phyloP scores from a whole-genome alignment of 2,329 filamentous ascomycete species.

The Calonectria leucothoes region DNA sequence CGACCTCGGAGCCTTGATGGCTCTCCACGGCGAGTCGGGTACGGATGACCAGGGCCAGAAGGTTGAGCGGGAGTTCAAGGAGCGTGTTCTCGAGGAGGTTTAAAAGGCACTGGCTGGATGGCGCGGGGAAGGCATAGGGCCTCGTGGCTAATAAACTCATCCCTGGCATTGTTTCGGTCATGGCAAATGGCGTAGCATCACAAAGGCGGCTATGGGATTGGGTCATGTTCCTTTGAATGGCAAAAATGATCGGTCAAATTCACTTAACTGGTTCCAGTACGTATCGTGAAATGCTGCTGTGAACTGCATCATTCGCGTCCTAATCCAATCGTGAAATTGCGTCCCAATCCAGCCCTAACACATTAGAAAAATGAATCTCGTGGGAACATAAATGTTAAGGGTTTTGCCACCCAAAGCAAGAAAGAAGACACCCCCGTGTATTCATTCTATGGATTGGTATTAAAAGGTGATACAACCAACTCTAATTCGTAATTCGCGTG shows the following conservation, averaged over 20 bases:
- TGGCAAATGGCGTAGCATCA: conserved; percentile 58
- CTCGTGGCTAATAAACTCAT: conserved; percentile 48
- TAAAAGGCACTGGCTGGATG: conserved; percentile 66
- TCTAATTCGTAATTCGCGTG: not conserved
- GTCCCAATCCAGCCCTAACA: not conserved
- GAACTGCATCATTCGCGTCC: not conserved
- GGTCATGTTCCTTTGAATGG: conserved; percentile 54
- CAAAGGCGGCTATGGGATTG: conserved; percentile 54
- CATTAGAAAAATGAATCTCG: not conserved
- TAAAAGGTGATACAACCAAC: not conserved
- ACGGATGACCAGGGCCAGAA: conserved; percentile 98
- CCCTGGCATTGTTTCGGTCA: conserved; percentile 56
- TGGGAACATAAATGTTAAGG: not conserved
- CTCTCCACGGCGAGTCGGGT: conserved; percentile 96
- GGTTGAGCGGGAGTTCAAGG: conserved; percentile 99
- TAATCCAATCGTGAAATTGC: not conserved
- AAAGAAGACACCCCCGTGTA: not conserved
- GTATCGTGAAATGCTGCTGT: conserved; percentile 24
- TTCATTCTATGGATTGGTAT: conserved; percentile 18
- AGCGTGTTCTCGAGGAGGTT: conserved; percentile 93
- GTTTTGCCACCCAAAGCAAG: not conserved
- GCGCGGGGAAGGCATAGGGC: conserved; percentile 47
- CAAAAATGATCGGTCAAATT: conserved; percentile 47
- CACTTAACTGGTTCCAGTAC: conserved; percentile 31
- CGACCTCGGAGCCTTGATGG: conserved; percentile 95